Conservation (phyloP, 352 stramenopile genomes). For the Phytophthora kernoviae region DNA sequence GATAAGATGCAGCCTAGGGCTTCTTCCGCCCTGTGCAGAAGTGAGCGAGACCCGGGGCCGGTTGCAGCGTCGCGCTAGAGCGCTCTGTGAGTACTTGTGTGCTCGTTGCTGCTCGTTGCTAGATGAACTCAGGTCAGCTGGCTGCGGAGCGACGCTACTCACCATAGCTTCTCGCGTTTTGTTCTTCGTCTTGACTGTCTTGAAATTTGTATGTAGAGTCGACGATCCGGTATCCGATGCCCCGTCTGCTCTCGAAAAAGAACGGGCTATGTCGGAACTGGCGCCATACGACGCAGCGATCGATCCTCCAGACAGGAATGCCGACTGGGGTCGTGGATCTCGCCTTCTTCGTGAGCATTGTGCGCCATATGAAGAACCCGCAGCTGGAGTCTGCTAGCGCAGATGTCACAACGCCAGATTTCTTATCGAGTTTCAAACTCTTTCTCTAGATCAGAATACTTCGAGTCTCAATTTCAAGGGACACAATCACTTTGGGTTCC, state of each 20-base stretch:
- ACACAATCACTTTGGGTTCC: too few relatives aligned
- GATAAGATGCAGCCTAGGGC: constrained; percentile 21
- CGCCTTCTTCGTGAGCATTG: too few relatives aligned
- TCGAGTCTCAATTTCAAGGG: too few relatives aligned
- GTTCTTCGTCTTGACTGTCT: constrained; percentile 16
- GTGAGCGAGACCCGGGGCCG: constrained; percentile 12
- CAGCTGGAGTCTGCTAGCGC: too few relatives aligned
- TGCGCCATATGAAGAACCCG: too few relatives aligned
- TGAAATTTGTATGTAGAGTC: constrained; percentile 28
- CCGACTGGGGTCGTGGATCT: too few relatives aligned
- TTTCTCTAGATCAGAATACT: too few relatives aligned
- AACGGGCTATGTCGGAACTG: constrained; percentile 2
- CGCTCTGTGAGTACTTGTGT: constrained; percentile 7
- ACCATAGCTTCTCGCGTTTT: constrained; percentile 15
- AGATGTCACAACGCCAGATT: too few relatives aligned
- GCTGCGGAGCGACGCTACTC: constrained; percentile 12
- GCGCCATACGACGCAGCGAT: constrained; percentile 1
- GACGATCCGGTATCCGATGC: background rate
- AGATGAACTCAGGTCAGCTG: constrained; percentile 26
- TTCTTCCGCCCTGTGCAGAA: constrained; percentile 27
- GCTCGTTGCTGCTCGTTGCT: constrained; percentile 21
- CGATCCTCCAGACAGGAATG: too few relatives aligned
- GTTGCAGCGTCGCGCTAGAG: constrained; percentile 20
- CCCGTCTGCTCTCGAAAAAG: background rate
- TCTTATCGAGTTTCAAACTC: too few relatives aligned